Base-by-base conservation (phyloP, 257 asterid species). In the Nicotiana attenuata region DNA sequence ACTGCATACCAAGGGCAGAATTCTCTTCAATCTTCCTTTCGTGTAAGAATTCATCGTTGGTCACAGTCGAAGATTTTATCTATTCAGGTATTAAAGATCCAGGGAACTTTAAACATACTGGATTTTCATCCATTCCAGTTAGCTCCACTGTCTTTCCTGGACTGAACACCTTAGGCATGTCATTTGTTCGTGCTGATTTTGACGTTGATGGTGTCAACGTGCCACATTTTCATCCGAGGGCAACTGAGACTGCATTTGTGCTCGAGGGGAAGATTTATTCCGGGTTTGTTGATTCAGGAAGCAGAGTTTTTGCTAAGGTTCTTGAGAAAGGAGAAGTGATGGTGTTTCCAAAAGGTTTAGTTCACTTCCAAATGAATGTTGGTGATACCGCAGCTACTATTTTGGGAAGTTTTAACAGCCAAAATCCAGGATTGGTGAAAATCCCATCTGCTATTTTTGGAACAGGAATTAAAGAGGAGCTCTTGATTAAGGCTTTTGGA, bases 141-240 rank as follows among this genome's bases (percentile, higher is more conserved):
- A 85, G 82, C 53, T 85, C 97, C 17, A 73, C 82, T 71, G 91
- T 85, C 2, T 90, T 94, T 77, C 95, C 97, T 0, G 97, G 95
- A n/a, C 87, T 92, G 14, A 91, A 90, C 91, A 92, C 97, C 5
- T 66, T 89, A 82, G 95, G 98, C 77, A 85, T 86, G 92, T 92
- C 97, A 7, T 90, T 92, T 15, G 97, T 89, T 0, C 96, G 97
- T 0, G 96, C 97, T 15, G 97, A 91, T 82, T 92, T 94, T 63
- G 92, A 84, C 6, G 60, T 77, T 35, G 97, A 90, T 1, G 95
- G 97, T 11, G 60, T 91, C 15, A 94, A 92, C 61, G 91, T 81
- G 67, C 98, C 97, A 1, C 97, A 92, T 81, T 94, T 88, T 78
- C 98, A 94, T 81, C 97, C 97, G 0, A 80, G 97, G 63, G 97